A percentile compares a stretch with the other conserved stretches of the same genome.
These are phyloP conservation scores for Volvox reticuliferus DNA, from an alignment of 139 green algal genomes.

Conservation along the genomic window DNA sequence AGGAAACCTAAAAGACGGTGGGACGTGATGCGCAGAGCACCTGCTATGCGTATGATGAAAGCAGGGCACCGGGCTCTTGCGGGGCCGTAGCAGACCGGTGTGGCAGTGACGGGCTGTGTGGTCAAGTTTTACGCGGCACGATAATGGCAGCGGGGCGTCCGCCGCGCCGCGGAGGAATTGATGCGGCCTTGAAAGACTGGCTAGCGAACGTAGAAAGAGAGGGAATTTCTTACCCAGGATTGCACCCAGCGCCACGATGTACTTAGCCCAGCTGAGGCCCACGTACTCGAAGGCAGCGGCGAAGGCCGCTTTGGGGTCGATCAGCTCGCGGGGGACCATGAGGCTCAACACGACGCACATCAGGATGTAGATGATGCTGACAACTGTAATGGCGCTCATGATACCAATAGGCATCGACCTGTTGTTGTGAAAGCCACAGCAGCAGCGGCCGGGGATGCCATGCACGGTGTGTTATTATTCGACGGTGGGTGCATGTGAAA, in stretches of 20 bases:
- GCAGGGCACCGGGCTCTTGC: too few relatives aligned
- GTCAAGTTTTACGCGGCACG: too few relatives aligned
- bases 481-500: too few relatives aligned
- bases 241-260: slow-evolving; percentile 60
- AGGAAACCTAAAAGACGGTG: too few relatives aligned
- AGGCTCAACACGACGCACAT: slow-evolving; percentile 57
- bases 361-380: slow-evolving; percentile 76
- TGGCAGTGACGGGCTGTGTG: too few relatives aligned
- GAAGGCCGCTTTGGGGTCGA: slow-evolving; percentile 67
- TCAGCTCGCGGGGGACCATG: slow-evolving; percentile 48
- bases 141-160: too few relatives aligned
- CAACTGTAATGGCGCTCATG: slow-evolving; percentile 63
- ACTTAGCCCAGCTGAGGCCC: slow-evolving; percentile 53
- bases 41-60: too few relatives aligned
- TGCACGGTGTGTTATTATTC: background rate
- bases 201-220: too few relatives aligned
- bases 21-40: too few relatives aligned
- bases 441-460: background rate
- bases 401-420: slow-evolving; percentile 72
- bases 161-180: too few relatives aligned
- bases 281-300: slow-evolving; percentile 60
- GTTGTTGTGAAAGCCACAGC: background rate
- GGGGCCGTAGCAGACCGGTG: too few relatives aligned
- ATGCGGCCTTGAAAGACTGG: too few relatives aligned
- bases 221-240: slow-evolving; percentile 33